Percentiles rank a stretch among this genome's conserved stretches.
Conservation (phyloP, 1,284 basidiomycete genomes). For the Ceratobasidium sp. region DNA sequence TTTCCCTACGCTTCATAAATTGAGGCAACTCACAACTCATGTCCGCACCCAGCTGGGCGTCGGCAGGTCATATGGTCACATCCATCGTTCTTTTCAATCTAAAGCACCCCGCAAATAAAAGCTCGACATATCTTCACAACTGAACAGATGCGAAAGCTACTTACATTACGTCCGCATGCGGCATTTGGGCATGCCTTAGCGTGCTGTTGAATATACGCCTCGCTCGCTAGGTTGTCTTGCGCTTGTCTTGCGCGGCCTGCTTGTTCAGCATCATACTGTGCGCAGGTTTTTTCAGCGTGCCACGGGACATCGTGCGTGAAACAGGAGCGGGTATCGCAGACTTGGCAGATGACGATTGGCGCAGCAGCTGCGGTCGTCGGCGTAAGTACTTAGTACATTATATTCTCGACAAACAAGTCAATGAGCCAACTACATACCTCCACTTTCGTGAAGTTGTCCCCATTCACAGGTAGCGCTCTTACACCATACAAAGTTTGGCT, state of each 20-base stretch:
- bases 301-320: slow-evolving; percentile 17
- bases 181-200: slow-evolving; percentile 11
- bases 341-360: slow-evolving; percentile 12
- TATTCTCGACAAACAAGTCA: background rate
- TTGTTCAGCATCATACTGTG: background rate
- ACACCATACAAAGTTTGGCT: slow-evolving; percentile 26
- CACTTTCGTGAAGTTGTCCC: slow-evolving; percentile 26
- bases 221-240: background rate
- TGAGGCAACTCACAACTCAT: slow-evolving; percentile 6
- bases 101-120: background rate
- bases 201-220: background rate
- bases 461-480: slow-evolving; percentile 3
- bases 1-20: background rate
- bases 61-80: slow-evolving; percentile 41
- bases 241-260: background rate
- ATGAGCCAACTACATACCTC: background rate
- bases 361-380: background rate
- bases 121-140: background rate
- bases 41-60: slow-evolving; percentile 23
- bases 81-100: slow-evolving; percentile 35
- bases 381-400: background rate
- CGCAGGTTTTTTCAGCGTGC: slow-evolving; percentile 24
- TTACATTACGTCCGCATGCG: slow-evolving; percentile 7
- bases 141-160: background rate
- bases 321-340: background rate